phyloP scores from a whole-genome alignment of 768 basidiomycete genomes.

The Clitopilus passeckerianus region DNA sequence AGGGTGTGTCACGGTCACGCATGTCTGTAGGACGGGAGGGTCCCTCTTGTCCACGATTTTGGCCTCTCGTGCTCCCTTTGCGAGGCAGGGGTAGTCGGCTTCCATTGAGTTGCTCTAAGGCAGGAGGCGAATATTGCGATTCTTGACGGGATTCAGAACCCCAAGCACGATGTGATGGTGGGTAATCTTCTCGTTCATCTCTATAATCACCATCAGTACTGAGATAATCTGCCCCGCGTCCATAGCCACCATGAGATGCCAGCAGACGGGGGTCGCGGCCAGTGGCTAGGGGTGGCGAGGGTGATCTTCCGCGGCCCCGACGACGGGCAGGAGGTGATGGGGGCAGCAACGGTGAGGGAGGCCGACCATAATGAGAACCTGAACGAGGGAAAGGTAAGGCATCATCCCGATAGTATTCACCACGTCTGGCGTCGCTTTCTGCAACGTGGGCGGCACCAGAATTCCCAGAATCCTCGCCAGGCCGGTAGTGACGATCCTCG shows the following conservation, averaged over 20 bases:
- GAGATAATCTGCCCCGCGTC: constrained; percentile 20
- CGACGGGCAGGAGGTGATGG: constrained; percentile 17
- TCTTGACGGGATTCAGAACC: background rate
- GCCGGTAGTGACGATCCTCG: constrained; percentile 65
- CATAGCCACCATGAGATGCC: constrained; percentile 2
- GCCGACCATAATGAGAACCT: constrained; percentile 11
- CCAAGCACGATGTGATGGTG: background rate
- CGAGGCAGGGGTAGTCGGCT: constrained; percentile 16
- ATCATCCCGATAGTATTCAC: constrained; percentile 11
- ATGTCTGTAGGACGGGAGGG: constrained; percentile 15
- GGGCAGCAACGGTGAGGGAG: constrained; percentile 15
- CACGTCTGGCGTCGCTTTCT: constrained; percentile 19
- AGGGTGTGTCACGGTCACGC: constrained; percentile 29
- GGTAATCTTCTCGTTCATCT: background rate
- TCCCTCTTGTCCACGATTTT: constrained; percentile 24
- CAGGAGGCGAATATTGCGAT: background rate
- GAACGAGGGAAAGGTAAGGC: constrained; percentile 9
- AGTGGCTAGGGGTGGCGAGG: constrained; percentile 16
- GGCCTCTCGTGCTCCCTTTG: constrained; percentile 20
- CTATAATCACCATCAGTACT: constrained; percentile 24
- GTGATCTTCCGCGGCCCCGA: constrained; percentile 23
- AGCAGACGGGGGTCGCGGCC: constrained; percentile 5
- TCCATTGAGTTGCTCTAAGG: background rate
- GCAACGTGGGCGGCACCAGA: background rate
- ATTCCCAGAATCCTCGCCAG: constrained; percentile 22